A percentile compares a stretch with the other conserved stretches of the same genome.
These are phyloP conservation scores for Oryza meyeriana DNA, from an alignment of 176 grass and related monocot species.

Conservation along the genomic window DNA sequence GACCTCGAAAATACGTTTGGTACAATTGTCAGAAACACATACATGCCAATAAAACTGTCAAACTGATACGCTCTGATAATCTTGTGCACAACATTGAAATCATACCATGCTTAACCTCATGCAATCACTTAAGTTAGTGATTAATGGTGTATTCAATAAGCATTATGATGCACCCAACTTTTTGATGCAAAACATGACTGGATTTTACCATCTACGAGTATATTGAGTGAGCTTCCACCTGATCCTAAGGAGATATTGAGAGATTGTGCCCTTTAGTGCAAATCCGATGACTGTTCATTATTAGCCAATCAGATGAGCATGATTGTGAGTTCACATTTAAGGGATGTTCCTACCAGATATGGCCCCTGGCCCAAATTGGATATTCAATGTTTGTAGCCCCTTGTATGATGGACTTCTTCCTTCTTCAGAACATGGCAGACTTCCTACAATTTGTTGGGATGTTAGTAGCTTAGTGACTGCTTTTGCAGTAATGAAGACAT, in stretches of 20 bases:
- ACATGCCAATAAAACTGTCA: background rate
- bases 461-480: background rate
- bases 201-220: background rate
- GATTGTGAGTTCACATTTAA: background rate
- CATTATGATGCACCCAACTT: background rate
- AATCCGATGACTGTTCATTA: background rate
- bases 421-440: background rate
- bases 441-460: background rate
- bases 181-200: background rate
- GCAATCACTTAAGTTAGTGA: background rate
- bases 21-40: background rate
- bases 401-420: background rate
- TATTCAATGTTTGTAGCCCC: background rate
- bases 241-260: background rate
- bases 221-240: background rate
- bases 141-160: background rate
- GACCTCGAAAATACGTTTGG: background rate
- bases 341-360: background rate
- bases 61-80: background rate
- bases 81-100: background rate
- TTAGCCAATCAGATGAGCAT: background rate
- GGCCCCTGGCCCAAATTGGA: background rate
- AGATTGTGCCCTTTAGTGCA: background rate
- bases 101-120: background rate
- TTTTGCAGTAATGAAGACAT: background rate